phyloP scores from a whole-genome alignment of 2,329 filamentous ascomycete genomes.

The Pochonia chlamydosporia region DNA sequence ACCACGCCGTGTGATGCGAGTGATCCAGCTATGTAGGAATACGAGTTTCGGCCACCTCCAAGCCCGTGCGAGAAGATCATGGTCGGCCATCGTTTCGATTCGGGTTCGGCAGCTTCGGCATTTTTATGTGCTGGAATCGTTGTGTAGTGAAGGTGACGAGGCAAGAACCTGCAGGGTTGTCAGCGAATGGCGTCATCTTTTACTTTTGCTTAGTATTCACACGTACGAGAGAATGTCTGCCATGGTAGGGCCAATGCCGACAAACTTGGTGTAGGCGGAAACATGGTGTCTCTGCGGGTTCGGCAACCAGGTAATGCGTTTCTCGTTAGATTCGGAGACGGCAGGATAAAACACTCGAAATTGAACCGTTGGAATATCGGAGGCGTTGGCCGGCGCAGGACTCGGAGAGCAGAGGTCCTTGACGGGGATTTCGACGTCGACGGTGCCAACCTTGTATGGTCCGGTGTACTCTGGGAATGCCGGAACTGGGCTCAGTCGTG shows the following conservation, averaged over 20 bases:
- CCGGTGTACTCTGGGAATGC: constrained; percentile 71
- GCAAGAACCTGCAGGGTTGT: constrained; percentile 47
- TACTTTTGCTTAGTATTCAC: no score
- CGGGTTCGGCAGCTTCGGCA: constrained; percentile 51
- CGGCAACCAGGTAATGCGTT: constrained; percentile 70
- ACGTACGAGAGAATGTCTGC: constrained; percentile 56
- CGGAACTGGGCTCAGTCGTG: constrained; percentile 61
- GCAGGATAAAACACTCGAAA: constrained; percentile 82
- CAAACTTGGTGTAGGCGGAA: constrained; percentile 69
- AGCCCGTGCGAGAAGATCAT: constrained; percentile 84
- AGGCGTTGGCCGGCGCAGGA: constrained; percentile 45
- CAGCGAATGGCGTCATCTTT: neutral
- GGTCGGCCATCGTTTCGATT: constrained; percentile 63
- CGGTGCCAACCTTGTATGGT: constrained; percentile 70
- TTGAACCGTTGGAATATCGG: constrained; percentile 63
- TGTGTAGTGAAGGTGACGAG: constrained; percentile 67
- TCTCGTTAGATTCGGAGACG: constrained; percentile 42
- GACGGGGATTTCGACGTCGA: constrained; percentile 75
- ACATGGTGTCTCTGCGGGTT: constrained; percentile 69
- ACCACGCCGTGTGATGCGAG: constrained; percentile 76
- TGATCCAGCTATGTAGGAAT: constrained; percentile 76
- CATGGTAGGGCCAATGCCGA: constrained; percentile 57
- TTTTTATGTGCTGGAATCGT: constrained; percentile 69
- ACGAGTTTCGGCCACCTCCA: constrained; percentile 74
- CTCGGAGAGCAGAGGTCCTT: constrained; percentile 50